Conservation (phyloP, 805 yeast species). For the Sugiyamaella boreocaroliniensis region DNA sequence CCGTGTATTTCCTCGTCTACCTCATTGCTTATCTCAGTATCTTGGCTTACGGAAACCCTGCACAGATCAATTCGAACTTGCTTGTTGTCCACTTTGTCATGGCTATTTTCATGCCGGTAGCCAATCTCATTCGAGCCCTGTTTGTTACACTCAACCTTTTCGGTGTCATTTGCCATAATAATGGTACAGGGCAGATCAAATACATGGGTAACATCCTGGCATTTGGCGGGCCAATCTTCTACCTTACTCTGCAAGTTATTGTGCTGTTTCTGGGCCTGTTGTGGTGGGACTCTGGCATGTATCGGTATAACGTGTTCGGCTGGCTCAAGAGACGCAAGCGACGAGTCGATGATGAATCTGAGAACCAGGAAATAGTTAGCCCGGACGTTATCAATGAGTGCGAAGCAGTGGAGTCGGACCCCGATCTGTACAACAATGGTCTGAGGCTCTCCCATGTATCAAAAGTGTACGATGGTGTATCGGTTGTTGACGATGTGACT, state of each 20-base stretch:
- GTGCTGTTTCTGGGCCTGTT: conserved; percentile 21
- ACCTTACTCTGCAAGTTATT: conserved; percentile 25
- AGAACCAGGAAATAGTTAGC: conserved; percentile 4
- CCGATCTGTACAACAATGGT: conserved; percentile 21
- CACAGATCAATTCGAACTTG: conserved; percentile 20
- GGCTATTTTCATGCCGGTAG: conserved; percentile 27
- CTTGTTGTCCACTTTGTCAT: conserved; percentile 27
- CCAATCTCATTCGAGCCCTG: conserved; percentile 25
- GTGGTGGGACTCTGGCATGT: conserved; percentile 33
- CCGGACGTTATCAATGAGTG: conserved; percentile 24
- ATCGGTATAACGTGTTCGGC: conserved; percentile 15
- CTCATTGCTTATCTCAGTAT: conserved; percentile 28
- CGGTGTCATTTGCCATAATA: conserved; percentile 27
- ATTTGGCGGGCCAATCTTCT: conserved; percentile 32
- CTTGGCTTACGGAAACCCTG: conserved; percentile 28
- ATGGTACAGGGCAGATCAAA: conserved; percentile 17
- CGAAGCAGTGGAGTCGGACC: conserved; percentile 20
- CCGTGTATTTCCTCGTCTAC: conserved; percentile 28
- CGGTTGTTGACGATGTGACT: conserved; percentile 31
- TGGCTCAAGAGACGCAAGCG: neutral
- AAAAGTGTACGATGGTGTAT: conserved; percentile 22
- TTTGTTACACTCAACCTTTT: conserved; percentile 30
- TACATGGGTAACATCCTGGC: conserved; percentile 29
- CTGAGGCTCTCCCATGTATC: conserved; percentile 27
- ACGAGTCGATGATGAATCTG: neutral